A percentile compares a stretch with the other conserved stretches of the same genome.
Evolutionary conservation across 2,329 filamentous ascomycete genomes (phyloP).

Genomic region (Diaporthe amygdali): DNA sequence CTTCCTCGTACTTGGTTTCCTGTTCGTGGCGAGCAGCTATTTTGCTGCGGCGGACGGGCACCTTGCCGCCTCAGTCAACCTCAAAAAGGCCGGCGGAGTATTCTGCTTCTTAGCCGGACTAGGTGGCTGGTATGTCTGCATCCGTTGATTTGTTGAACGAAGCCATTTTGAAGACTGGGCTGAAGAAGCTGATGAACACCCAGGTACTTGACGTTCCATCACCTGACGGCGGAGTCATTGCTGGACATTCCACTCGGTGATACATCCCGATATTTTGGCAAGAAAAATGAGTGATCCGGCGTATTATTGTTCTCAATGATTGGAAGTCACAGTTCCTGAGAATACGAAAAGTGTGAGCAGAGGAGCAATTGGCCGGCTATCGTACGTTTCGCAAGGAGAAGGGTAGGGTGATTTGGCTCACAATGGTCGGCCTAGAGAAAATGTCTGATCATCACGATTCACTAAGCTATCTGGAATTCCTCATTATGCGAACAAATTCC

Average conservation of each 20-base stretch:
- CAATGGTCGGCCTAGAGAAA: no score
- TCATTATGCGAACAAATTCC: no score
- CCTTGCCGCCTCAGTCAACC: not conserved
- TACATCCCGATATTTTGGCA: conserved; percentile 32
- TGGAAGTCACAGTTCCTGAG: no score
- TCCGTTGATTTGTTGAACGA: accelerated
- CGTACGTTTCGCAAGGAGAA: no score
- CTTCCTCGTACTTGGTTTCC: conserved; percentile 30
- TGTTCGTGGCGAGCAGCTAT: conserved; percentile 31
- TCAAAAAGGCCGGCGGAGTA: conserved; percentile 32
- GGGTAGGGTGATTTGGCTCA: no score
- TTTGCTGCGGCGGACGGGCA: conserved; percentile 34
- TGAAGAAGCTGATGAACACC: not conserved
- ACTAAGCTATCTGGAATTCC: no score
- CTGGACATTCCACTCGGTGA: conserved; percentile 32
- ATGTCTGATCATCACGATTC: no score
- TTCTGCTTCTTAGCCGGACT: conserved; percentile 34
- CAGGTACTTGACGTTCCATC: conserved; percentile 34
- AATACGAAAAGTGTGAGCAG: no score
- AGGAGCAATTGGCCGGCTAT: no score
- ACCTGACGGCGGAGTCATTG: conserved; percentile 32
- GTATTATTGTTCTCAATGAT: no score
- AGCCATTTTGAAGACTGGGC: no score
- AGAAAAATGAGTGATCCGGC: conserved; percentile 13
- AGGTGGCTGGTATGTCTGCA: conserved; percentile 30